Base-by-base conservation (phyloP, 73 alveolate species). In the Paramecium sonneborni region DNA sequence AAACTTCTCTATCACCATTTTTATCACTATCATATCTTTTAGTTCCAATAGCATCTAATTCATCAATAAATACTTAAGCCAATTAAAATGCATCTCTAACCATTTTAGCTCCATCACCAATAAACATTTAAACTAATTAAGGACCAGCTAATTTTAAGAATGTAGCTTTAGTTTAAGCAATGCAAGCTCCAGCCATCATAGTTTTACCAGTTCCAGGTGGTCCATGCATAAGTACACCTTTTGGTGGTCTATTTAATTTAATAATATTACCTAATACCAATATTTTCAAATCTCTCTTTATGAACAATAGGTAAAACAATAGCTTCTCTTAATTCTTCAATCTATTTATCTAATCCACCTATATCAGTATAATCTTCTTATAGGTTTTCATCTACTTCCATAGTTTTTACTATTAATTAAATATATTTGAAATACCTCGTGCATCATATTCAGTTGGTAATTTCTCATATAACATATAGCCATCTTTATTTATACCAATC, bases 201-300 rank as follows among this genome's bases (percentile, higher is more conserved):
- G 99, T 99, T 93, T 99, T 99, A 18, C 99, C 99, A 26, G 99
- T 99, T 14, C 99, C 99, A 15, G 99, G 99, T 14, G 99, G 99
- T 28, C 99, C 99, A 86, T 96, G 98, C 99, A 99, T 98, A 82
- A 99, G 94, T 74, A 98, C 99, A 1, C 99, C 99, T 96, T 99
- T 99, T 32, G 99, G 99, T 32, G 99, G 99, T 87, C 97, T 95
- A 62, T 3, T 0, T 62, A 62, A 26, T 18, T 52, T 52, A 0
- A 52, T 52, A 6, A 10, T 12, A 62, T 62, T 62, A 62, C 84
- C 84, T 62, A 86, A 99, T 99, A 43, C 99, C 99, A 48, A 99
- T 98, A 82, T 98, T 98, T 85, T 98, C 99, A 93, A 99, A 99
- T 93, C 98, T 94, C 91, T 99, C 99, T 94, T 98, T 97, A 94